A percentile compares a stretch with the other conserved stretches of the same genome.
Evolutionary conservation across 306 rosid genomes (phyloP).

Genomic region (Trifolium dubium): DNA sequence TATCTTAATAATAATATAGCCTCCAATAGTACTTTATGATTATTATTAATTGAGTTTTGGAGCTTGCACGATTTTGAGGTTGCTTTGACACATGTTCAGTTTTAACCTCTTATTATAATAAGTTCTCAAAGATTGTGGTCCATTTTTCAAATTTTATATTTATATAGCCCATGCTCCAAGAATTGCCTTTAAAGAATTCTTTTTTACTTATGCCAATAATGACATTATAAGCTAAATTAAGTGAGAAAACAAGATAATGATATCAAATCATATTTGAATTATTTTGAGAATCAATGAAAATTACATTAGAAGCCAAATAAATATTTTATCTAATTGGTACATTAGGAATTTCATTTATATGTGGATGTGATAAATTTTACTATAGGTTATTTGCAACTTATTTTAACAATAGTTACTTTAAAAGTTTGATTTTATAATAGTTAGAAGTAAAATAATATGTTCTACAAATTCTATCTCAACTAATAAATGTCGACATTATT

Average conservation of each 20-base stretch:
- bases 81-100: slow-evolving; percentile 17
- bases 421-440: too few relatives aligned
- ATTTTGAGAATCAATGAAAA: too few relatives aligned
- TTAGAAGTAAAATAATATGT: too few relatives aligned
- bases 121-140: background rate
- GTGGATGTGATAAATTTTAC: too few relatives aligned
- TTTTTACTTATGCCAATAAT: background rate
- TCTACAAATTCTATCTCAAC: too few relatives aligned
- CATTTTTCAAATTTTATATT: background rate
- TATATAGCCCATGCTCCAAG: background rate
- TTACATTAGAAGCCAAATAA: too few relatives aligned
- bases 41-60: slow-evolving; percentile 8
- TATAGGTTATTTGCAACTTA: too few relatives aligned
- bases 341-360: too few relatives aligned
- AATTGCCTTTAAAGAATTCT: background rate
- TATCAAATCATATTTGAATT: background rate
- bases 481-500: too few relatives aligned
- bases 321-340: too few relatives aligned
- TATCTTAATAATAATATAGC: background rate
- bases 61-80: slow-evolving; percentile 9
- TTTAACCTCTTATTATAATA: background rate
- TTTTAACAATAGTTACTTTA: too few relatives aligned
- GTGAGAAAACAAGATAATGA: background rate
- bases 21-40: background rate
- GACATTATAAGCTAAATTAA: background rate